Conservation (phyloP, 192 early-diverging fungal species). For the Coemansia sp. region DNA sequence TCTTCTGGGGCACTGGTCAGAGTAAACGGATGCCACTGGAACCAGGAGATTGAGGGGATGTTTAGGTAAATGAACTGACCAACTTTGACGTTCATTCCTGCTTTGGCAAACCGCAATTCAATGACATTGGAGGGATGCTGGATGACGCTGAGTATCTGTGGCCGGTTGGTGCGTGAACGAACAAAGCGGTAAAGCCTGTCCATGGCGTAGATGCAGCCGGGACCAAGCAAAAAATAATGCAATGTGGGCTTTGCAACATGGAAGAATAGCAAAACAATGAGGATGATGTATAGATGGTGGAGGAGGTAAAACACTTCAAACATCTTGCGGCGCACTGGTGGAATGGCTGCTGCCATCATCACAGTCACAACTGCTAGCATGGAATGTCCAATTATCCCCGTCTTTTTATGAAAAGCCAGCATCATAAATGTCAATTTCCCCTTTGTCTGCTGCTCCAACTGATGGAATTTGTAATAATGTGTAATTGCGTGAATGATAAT, state of each 20-base stretch:
- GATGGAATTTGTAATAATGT: slow-evolving; percentile 69
- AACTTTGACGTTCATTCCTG: slow-evolving; percentile 50
- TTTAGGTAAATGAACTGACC: slow-evolving; percentile 76
- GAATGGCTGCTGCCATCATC: slow-evolving; percentile 16
- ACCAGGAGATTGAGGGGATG: slow-evolving; percentile 63
- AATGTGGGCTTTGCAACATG: slow-evolving; percentile 67
- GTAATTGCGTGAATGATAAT: slow-evolving; percentile 58
- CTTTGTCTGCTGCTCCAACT: slow-evolving; percentile 1
- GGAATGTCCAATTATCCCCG: slow-evolving; percentile 70
- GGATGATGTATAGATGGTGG: slow-evolving; percentile 75
- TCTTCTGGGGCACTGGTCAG: slow-evolving; percentile 78
- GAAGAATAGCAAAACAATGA: slow-evolving; percentile 64
- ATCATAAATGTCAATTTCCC: slow-evolving; percentile 35
- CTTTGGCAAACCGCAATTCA: slow-evolving; percentile 73
- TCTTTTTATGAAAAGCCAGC: slow-evolving; percentile 53
- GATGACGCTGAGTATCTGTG: slow-evolving; percentile 72
- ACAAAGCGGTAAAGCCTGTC: slow-evolving; percentile 67
- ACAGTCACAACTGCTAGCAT: slow-evolving; percentile 9
- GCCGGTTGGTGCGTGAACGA: slow-evolving; percentile 56
- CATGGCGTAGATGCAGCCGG: slow-evolving; percentile 57
- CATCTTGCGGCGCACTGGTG: slow-evolving; percentile 29
- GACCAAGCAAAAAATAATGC: slow-evolving; percentile 69
- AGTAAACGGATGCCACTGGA: slow-evolving; percentile 84
- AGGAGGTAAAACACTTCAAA: slow-evolving; percentile 78
- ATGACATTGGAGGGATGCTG: slow-evolving; percentile 78